Evolutionary conservation across 352 stramenopile genomes (phyloP), one percentile per base, ranked within the genome.

Genomic region (Pythium biforme): DNA sequence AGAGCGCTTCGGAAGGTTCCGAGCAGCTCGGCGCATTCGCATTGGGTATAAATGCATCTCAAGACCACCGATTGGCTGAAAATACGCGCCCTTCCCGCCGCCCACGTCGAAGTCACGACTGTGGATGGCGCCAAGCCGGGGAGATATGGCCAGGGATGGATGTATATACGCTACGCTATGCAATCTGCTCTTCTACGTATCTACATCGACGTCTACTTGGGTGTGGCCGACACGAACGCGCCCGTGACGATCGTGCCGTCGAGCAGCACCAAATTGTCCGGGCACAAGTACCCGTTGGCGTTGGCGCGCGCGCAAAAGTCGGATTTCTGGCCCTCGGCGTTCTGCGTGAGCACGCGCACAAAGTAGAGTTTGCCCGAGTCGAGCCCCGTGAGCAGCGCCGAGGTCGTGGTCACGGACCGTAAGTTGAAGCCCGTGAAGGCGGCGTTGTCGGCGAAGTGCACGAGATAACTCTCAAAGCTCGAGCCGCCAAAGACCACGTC

Each of bases 401-500:
- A 83, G 26, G 78, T 89, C 14, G 75, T 80, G 26, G 74, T 70
- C 8, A 92, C 78, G n/a, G 75, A 85, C 23, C 74, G 66, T 68
- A 92, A 92, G 41, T 83, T 85, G 20, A 75, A 73, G 55, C 84
- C 81, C 22, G 79, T 83, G 54, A 97, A 96, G 33, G 78, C 73
- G 37, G 68, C 83, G 19, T 65, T 78, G 15, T 70, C 69, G 0
- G 79, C 73, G 85, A 90, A 98, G 68, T 99, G 94, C n/a, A 99
- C 84, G 6, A 97, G 52, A 73, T 98, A 99, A 25, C 84, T 86
- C 64, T 90, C 82, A 17, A 99, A 86, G 39, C 74, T 79, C 39
- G 86, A 87, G 45, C 95, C 96, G 25, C 94, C 94, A 69, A 90
- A 90, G 7, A 96, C 93, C 34, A 93, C 89, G 66, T 97, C 97